These are phyloP conservation scores for Datura wrightii DNA, from an alignment of 257 asterid species.

Conservation along the genomic window DNA sequence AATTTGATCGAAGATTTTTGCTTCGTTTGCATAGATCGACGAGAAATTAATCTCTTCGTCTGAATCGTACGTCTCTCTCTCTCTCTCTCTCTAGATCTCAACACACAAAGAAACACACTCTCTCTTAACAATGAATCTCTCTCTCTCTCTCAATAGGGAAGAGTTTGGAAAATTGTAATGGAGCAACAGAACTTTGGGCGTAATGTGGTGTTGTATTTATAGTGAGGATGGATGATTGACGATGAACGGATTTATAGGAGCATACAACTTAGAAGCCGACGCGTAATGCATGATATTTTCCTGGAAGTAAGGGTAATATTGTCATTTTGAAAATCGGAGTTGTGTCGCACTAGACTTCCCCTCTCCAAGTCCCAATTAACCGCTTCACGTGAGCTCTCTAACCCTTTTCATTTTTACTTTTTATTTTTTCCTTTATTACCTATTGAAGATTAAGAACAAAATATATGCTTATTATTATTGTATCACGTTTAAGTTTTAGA, in stretches of 20 bases:
- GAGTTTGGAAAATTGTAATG: conserved; percentile 7
- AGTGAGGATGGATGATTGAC: neutral
- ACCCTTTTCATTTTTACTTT: neutral
- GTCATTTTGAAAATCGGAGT: neutral
- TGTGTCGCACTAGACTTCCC: neutral
- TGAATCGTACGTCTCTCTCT: neutral
- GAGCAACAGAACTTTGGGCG: neutral
- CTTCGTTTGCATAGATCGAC: conserved; percentile 84
- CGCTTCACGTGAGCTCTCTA: conserved; percentile 15
- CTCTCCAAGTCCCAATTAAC: neutral
- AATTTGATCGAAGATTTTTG: conserved; percentile 49
- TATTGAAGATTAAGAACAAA: neutral
- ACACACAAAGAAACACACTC: too few species aligned
- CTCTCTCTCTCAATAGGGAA: conserved; percentile 11
- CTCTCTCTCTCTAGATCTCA: conserved; percentile 28
- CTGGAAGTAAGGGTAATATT: neutral
- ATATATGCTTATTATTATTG: too few species aligned
- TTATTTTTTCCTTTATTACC: neutral
- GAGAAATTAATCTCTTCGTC: conserved; percentile 10
- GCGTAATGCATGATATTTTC: conserved; percentile 28
- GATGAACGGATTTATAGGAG: neutral
- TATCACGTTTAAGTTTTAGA: too few species aligned
- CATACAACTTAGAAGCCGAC: neutral
- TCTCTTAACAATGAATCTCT: neutral
- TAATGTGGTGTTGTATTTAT: neutral